Conservation (phyloP, 2,329 filamentous ascomycete species). For the Trichoderma sp. region DNA sequence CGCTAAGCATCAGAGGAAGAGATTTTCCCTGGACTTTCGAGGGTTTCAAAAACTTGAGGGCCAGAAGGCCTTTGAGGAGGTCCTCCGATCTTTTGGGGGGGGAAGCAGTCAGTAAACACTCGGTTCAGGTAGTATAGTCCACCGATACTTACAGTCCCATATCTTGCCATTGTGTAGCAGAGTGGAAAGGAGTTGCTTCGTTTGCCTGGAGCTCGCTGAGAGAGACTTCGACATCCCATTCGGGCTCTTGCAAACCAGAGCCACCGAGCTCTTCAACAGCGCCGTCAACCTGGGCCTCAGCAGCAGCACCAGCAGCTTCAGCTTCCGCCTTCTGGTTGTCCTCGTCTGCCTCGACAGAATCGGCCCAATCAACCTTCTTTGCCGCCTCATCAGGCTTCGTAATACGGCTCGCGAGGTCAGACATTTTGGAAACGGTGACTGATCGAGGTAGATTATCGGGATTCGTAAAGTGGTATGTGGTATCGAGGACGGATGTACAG, state of each 20-base stretch:
- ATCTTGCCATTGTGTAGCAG: slow-evolving; percentile 80
- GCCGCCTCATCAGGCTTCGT: slow-evolving; percentile 48
- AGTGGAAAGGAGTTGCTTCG: slow-evolving; percentile 84
- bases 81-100: slow-evolving; percentile 45
- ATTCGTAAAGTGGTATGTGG: background rate
- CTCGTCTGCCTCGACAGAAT: slow-evolving; percentile 30
- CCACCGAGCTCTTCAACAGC: slow-evolving; percentile 47
- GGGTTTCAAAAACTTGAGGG: slow-evolving; percentile 89
- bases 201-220: slow-evolving; percentile 87
- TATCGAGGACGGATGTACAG: background rate
- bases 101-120: slow-evolving; percentile 17
- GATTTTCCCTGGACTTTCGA: slow-evolving; percentile 98
- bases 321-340: slow-evolving; percentile 33
- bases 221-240: slow-evolving; percentile 90
- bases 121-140: background rate
- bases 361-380: background rate
- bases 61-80: slow-evolving; percentile 76
- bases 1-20: slow-evolving; percentile 80
- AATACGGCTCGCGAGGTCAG: slow-evolving; percentile 57
- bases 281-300: slow-evolving; percentile 45
- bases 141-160: slow-evolving; percentile 69
- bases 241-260: slow-evolving; percentile 67
- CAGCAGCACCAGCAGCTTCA: slow-evolving; percentile 32
- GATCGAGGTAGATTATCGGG: slow-evolving; percentile 4
- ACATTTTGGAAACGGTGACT: slow-evolving; percentile 41